Evolutionary conservation across 768 basidiomycete genomes (phyloP), one percentile per base, ranked within the genome.

Genomic region (Agaricus subrufescens): DNA sequence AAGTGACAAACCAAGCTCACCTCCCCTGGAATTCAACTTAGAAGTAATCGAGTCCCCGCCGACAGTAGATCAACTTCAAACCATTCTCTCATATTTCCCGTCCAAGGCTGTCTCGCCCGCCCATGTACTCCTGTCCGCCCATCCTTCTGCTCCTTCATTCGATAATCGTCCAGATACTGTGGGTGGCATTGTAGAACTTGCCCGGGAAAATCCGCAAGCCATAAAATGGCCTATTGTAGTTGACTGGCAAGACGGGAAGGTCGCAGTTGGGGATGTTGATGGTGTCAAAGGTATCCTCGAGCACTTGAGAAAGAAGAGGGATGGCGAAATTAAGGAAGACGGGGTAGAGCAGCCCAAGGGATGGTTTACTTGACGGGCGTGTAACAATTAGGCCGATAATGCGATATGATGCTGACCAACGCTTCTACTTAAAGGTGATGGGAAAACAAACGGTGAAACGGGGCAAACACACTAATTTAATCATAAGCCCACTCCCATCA

Each of bases 171-270:
- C 75, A 0, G 64, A 67, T 27, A 78, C 68, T 27, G 61, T 79
- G 0, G 68, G 75, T 4, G 78, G 68, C 7, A 71, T 91, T 8
- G 71, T 71, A 2, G 69, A 76, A 29, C 73, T 89, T 9, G 87
- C 75, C 0, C 61, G 71, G 44, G 73, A 75, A 67, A 83, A 84
- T 55, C 86, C 84, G 1, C 75, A 74, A 12, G 82, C 80, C 14
- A 68, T 90, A 61, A 88, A 83, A 60, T 91, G 87, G 88, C 89
- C 89, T 0, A 78, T 91, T 46, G 86, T 91, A 0, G 89, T 91
- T 1, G 84, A 91, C 61, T 91, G 89, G 89, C 69, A 74, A 14
- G 78, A 74, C 25, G 89, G 89, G 1, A 75, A 75, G 42, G 87
- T 82, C 9, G 77, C 78, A 19, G 69, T 90, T 0, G 89, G 89